Percentiles rank a stretch among this genome's conserved stretches.
Evolutionary conservation across 2,329 filamentous ascomycete species (phyloP).

Genomic region (Hypoxylon sp.): DNA sequence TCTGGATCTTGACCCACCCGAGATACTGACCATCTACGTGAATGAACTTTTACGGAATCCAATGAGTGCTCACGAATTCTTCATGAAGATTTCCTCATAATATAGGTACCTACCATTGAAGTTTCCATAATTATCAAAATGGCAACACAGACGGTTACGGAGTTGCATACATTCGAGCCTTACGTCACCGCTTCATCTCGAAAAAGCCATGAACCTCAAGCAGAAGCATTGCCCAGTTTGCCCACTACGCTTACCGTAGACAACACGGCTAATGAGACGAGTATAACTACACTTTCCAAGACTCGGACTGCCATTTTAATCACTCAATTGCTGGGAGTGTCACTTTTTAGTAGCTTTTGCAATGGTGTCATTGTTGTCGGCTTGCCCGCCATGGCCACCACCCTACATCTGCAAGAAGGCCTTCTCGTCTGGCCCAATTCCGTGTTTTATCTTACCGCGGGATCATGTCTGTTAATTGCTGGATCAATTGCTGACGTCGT

Average conservation of each 20-base stretch:
- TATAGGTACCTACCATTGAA: not conserved
- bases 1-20: not conserved
- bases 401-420: not conserved
- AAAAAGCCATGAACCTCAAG: not conserved
- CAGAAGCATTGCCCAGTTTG: not conserved
- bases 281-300: not conserved
- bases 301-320: not conserved
- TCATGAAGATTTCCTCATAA: not conserved
- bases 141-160: not conserved
- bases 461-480: not conserved
- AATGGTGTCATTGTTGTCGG: conserved; percentile 4
- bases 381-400: conserved; percentile 2
- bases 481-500: conserved; percentile 9
- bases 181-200: not conserved
- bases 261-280: not conserved
- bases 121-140: not conserved
- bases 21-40: not conserved
- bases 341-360: conserved; percentile 11
- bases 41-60: not conserved
- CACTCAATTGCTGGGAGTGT: not conserved
- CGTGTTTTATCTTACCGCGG: conserved; percentile 5
- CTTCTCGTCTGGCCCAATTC: conserved; percentile 12
- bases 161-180: not conserved
- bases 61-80: not conserved
- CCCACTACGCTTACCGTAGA: not conserved